Percentiles rank a stretch among this genome's conserved stretches.
Conservation (phyloP, 2,329 filamentous ascomycete species). For the Emergomyces pasteurianus region DNA sequence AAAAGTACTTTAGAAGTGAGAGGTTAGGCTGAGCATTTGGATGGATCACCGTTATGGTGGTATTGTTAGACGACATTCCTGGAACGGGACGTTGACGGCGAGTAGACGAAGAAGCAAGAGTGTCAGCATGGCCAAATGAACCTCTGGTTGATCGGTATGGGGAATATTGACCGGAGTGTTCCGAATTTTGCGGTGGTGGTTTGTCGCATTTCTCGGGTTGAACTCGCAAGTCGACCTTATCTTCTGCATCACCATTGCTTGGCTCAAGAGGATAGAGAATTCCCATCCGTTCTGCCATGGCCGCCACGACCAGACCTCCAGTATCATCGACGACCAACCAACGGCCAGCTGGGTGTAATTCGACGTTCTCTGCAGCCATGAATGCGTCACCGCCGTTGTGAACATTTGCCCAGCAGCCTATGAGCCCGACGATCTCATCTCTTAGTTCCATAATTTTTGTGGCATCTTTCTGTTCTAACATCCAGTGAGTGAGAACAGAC, state of each 20-base stretch:
- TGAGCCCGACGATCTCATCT: slow-evolving; percentile 67
- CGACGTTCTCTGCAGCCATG: slow-evolving; percentile 12
- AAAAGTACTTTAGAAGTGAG: slow-evolving; percentile 76
- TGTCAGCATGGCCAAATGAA: neutral
- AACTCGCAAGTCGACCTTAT: slow-evolving; percentile 14
- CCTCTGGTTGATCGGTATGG: neutral
- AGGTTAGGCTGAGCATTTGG: slow-evolving; percentile 78
- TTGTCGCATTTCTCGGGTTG: slow-evolving; percentile 1
- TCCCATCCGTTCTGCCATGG: slow-evolving; percentile 80
- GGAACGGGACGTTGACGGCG: slow-evolving; percentile 22
- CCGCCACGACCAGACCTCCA: slow-evolving; percentile 66
- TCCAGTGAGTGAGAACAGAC: slow-evolving; percentile 59
- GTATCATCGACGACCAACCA: slow-evolving; percentile 85
- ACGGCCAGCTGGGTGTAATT: slow-evolving; percentile 40
- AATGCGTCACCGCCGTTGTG: slow-evolving; percentile 50
- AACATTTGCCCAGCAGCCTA: slow-evolving; percentile 83
- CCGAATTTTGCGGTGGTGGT: slow-evolving; percentile 3
- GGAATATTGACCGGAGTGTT: neutral
- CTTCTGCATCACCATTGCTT: slow-evolving; percentile 16
- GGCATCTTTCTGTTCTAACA: slow-evolving; percentile 69
- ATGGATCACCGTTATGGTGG: slow-evolving; percentile 65
- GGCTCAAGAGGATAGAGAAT: slow-evolving; percentile 49
- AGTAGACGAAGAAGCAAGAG: neutral
- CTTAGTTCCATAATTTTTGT: slow-evolving; percentile 73
- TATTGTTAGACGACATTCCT: slow-evolving; percentile 39